phyloP scores from a whole-genome alignment of 1,284 basidiomycete genomes.

The Heliocybe sulcata region DNA sequence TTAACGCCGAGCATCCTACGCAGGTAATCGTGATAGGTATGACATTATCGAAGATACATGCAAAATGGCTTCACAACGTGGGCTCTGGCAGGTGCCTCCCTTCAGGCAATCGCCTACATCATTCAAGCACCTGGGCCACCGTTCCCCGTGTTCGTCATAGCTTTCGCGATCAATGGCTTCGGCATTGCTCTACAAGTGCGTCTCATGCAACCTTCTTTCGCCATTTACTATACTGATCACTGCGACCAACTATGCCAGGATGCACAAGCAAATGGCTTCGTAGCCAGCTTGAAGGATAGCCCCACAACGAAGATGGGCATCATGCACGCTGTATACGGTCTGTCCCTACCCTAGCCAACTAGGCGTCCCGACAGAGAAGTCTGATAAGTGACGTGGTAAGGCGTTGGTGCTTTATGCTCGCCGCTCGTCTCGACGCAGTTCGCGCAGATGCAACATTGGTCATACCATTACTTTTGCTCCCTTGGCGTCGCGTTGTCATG shows the following conservation, averaged over 20 bases:
- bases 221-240: no score
- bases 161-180: constrained; percentile 55
- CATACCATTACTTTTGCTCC: constrained; percentile 59
- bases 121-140: constrained; percentile 54
- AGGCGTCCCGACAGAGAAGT: no score
- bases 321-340: constrained; percentile 42
- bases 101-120: constrained; percentile 37
- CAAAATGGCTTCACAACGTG: background rate
- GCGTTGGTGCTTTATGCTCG: constrained; percentile 49
- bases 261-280: constrained; percentile 50
- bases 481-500: constrained; percentile 48
- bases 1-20: background rate
- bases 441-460: constrained; percentile 41
- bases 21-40: constrained; percentile 20
- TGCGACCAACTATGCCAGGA: no score
- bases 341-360: background rate
- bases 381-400: constrained; percentile 19
- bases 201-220: background rate
- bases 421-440: constrained; percentile 64
- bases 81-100: constrained; percentile 21
- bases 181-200: constrained; percentile 46
- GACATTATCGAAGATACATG: background rate
- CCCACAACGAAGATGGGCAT: constrained; percentile 52
- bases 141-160: constrained; percentile 55
- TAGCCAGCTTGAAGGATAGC: constrained; percentile 38